Evolutionary conservation across 306 rosid genomes (phyloP).

Genomic region (Erythrophleum fordii): DNA sequence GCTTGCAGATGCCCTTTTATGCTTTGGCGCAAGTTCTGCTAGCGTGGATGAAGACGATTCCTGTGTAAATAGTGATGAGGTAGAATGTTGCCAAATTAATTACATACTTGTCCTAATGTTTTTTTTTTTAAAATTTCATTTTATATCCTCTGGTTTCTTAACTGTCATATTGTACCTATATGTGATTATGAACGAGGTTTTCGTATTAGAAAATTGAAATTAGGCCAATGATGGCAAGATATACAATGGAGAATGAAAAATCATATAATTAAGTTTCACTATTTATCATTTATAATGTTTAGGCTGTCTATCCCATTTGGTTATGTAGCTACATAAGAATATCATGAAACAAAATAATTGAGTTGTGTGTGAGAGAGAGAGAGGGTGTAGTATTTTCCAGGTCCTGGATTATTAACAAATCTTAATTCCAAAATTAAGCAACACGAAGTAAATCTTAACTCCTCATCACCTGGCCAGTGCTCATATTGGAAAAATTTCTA

Average conservation of each 20-base stretch:
- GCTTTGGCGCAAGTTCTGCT: constrained; percentile 89
- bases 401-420: not conserved
- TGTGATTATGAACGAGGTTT: not conserved
- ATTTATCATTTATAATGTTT: constrained; percentile 2
- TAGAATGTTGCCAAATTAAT: constrained; percentile 15
- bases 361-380: not conserved
- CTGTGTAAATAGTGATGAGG: constrained; percentile 57
- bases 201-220: not conserved
- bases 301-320: not conserved
- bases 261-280: constrained; percentile 2
- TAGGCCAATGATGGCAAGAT: not conserved
- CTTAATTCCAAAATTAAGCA: not conserved
- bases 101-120: not conserved
- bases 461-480: constrained; percentile 9
- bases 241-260: not conserved
- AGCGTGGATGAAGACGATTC: constrained; percentile 58
- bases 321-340: not conserved
- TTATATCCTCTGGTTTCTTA: not conserved
- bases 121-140: constrained; percentile 4
- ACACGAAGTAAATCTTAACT: not conserved
- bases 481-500: constrained; percentile 6
- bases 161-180: not conserved
- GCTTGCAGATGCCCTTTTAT: constrained; percentile 83
- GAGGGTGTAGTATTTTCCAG: not conserved
- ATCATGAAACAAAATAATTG: constrained; percentile 5